Conservation (phyloP, 2,329 filamentous ascomycete genomes). For the Calonectria leucothoes region DNA sequence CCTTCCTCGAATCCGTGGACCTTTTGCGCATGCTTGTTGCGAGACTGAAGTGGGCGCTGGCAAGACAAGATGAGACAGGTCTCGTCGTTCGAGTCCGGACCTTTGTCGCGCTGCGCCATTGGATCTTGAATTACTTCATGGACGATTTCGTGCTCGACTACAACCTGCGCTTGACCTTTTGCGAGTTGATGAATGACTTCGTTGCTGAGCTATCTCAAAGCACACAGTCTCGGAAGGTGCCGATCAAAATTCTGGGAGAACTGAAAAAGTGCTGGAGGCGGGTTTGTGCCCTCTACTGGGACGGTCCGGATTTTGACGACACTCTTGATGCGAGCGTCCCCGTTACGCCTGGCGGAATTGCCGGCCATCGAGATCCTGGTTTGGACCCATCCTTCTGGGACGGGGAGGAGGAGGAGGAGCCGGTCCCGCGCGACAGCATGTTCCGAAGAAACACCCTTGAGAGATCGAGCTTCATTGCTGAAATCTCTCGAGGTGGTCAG, state of each 20-base stretch:
- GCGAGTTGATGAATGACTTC: conserved; percentile 80
- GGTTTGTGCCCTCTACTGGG: conserved; percentile 91
- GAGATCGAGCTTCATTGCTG: conserved; percentile 57
- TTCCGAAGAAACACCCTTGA: conserved; percentile 41
- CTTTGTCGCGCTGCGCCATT: conserved; percentile 95
- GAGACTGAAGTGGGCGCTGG: conserved; percentile 87
- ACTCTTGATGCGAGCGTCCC: conserved; percentile 71
- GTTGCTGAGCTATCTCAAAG: conserved; percentile 65
- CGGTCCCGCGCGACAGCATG: conserved; percentile 58
- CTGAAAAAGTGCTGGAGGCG: conserved; percentile 98
- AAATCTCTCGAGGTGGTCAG: conserved; percentile 59
- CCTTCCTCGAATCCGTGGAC: conserved; percentile 82
- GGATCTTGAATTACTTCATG: conserved; percentile 97
- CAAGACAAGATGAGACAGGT: conserved; percentile 82
- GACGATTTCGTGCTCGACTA: conserved; percentile 91
- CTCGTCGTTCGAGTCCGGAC: conserved; percentile 95
- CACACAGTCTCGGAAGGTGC: conserved; percentile 59
- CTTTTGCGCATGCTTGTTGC: conserved; percentile 87
- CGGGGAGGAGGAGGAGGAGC: conserved; percentile 53
- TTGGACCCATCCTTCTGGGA: conserved; percentile 68
- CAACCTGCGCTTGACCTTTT: conserved; percentile 81
- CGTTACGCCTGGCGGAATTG: conserved; percentile 81
- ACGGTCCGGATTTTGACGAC: conserved; percentile 75
- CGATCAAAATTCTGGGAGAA: conserved; percentile 89
- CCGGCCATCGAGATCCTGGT: conserved; percentile 67